Evolutionary conservation across 2,329 filamentous ascomycete genomes (phyloP).

Genomic region (Monosporascus sp.): DNA sequence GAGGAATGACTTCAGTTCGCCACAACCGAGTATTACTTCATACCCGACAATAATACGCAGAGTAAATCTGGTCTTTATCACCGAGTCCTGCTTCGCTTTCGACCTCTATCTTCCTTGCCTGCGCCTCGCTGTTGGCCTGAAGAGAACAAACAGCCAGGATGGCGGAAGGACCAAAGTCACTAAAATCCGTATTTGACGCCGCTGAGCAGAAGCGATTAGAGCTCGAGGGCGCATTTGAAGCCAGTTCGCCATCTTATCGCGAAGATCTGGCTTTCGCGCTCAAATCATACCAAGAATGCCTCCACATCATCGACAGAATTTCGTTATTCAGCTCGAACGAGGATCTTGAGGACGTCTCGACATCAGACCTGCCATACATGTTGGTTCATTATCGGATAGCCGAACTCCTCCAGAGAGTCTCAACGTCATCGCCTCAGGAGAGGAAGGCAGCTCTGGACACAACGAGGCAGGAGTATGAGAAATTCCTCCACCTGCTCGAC

Average conservation of each 20-base stretch:
- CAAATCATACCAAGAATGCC: conserved; percentile 66
- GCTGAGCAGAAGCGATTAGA: conserved; percentile 47
- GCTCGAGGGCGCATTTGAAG: conserved; percentile 61
- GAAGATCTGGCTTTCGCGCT: conserved; percentile 64
- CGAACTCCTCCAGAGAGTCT: conserved; percentile 68
- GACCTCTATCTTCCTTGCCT: background rate
- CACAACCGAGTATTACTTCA: too few species aligned
- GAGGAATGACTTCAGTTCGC: too few species aligned
- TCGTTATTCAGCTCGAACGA: conserved; percentile 92
- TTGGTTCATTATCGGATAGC: conserved; percentile 73
- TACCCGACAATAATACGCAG: too few species aligned
- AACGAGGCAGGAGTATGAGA: conserved; percentile 69
- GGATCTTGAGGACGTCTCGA: conserved; percentile 77
- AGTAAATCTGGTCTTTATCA: too few species aligned
- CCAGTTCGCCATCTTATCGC: conserved; percentile 60
- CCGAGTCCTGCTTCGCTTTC: too few species aligned
- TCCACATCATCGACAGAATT: conserved; percentile 61
- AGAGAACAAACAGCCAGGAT: conserved; percentile 10
- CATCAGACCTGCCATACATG: conserved; percentile 80
- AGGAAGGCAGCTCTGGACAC: conserved; percentile 58
- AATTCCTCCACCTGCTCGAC: conserved; percentile 71
- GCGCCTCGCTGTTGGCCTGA: background rate
- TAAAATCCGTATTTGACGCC: conserved; percentile 43
- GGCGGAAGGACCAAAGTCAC: conserved; percentile 42
- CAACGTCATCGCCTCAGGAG: conserved; percentile 44